Percentiles rank a stretch among this genome's conserved stretches.
These are phyloP conservation scores for Hypoxylon sp. DNA, from an alignment of 2,329 filamentous ascomycete genomes.

Conservation along the genomic window DNA sequence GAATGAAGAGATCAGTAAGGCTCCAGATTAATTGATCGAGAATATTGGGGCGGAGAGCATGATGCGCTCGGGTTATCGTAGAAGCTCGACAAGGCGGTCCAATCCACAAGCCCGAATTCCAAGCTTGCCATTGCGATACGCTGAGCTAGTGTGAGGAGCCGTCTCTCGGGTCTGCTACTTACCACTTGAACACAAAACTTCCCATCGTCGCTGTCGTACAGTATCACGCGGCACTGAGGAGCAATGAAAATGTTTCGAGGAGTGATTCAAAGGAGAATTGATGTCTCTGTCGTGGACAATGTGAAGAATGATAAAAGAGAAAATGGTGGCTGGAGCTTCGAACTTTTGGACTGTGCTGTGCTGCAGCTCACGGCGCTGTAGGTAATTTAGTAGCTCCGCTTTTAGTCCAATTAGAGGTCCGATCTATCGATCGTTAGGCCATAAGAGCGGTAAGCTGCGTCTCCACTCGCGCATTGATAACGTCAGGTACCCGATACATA, in stretches of 20 bases:
- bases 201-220: constrained; percentile 62
- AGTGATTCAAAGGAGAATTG: constrained; percentile 11
- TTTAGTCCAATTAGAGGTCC: constrained; percentile 16
- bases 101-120: constrained; percentile 13
- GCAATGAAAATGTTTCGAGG: constrained; percentile 12
- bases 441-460: constrained; percentile 7
- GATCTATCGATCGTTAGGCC: constrained; percentile 29
- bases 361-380: constrained; percentile 16
- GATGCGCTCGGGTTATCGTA: constrained; percentile 35
- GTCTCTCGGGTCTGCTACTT: constrained; percentile 53
- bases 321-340: constrained; percentile 14
- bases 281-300: constrained; percentile 7
- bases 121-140: constrained; percentile 16
- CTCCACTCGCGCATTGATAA: constrained; percentile 28
- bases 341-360: background rate
- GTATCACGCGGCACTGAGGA: constrained; percentile 12
- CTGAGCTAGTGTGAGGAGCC: constrained; percentile 6
- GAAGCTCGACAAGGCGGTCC: constrained; percentile 12
- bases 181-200: constrained; percentile 79
- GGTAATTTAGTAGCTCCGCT: background rate
- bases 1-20: constrained; percentile 32
- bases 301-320: constrained; percentile 19
- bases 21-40: constrained; percentile 34
- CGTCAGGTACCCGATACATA: constrained; percentile 34
- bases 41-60: background rate